Evolutionary conservation across 2,329 filamentous ascomycete species (phyloP).

Genomic region (Chaetoscypha palmicola): DNA sequence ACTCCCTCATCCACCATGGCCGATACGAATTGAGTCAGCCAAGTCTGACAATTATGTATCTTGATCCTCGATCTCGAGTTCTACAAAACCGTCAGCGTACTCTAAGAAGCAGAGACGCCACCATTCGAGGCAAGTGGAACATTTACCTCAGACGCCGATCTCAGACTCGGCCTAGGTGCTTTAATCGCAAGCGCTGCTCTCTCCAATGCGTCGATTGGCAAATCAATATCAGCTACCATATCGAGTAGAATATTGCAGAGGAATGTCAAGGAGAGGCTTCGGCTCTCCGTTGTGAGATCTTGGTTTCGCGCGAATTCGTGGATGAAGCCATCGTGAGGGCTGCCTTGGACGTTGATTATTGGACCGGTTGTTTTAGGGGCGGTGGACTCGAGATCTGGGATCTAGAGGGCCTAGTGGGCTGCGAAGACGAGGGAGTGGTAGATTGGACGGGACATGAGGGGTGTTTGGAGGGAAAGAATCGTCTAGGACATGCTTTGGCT

Average conservation of each 20-base stretch:
- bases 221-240: slow-evolving; percentile 1
- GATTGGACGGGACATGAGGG: slow-evolving; percentile 13
- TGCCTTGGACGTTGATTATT: slow-evolving; percentile 22
- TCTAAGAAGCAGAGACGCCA: not conserved
- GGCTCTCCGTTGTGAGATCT: slow-evolving; percentile 8
- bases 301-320: slow-evolving; percentile 22
- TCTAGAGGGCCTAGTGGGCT: slow-evolving; percentile 26
- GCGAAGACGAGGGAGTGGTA: slow-evolving; percentile 24
- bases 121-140: too few species aligned
- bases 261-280: slow-evolving; percentile 1
- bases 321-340: slow-evolving; percentile 18
- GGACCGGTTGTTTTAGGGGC: slow-evolving; percentile 16
- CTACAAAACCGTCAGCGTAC: slow-evolving; percentile 8
- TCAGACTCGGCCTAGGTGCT: slow-evolving; percentile 21
- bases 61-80: slow-evolving; percentile 16
- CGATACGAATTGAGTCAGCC: slow-evolving; percentile 19
- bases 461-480: too few species aligned
- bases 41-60: slow-evolving; percentile 25
- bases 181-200: slow-evolving; percentile 18
- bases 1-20: slow-evolving; percentile 15
- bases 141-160: slow-evolving; percentile 10
- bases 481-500: too few species aligned
- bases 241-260: slow-evolving; percentile 5
- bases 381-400: slow-evolving; percentile 13
- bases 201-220: slow-evolving; percentile 17